Evolutionary conservation across 1,139 yeast genomes (phyloP), one percentile per base, ranked within the genome.

Genomic region (Sporopachydermia cereana): DNA sequence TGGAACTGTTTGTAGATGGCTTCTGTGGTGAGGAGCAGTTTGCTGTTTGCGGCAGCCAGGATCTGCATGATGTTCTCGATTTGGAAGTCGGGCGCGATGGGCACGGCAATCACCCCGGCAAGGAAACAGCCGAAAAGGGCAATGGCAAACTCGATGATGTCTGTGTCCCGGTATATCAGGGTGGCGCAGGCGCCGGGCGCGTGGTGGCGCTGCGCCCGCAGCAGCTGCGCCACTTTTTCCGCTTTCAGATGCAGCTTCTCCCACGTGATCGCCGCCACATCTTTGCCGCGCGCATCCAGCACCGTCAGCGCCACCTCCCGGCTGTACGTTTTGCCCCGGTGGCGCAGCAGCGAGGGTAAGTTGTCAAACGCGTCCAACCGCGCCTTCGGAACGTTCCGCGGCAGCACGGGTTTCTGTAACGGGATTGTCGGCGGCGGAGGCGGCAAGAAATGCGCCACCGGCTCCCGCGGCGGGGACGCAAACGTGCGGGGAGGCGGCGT

Each of bases 101-200:
- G 98, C 9, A 93, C 93, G 0, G 97, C 97, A 1, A 93, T 89
- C 36, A 86, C 84, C 1, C 95, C 96, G 0, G 96, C 95, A 51
- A 91, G 68, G 55, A 91, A 86, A 58, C 97, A 89, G 2, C 96
- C 98, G 58, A 86, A 74, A 17, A 93, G 62, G 0, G 97, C 95
- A 1, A 84, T 76, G 0, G 84, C 76, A 58, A 89, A 89, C 53
- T 91, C 97, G 17, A 84, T 72, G 1, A 86, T 79, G 60, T 93
- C 98, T 27, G 75, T 75, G 50, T 83, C 88, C 53, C 85, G 86
- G 57, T 88, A 93, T 53, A 93, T 72, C 36, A 93, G 66, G 22
- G 86, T 77, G 1, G 91, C 95, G 22, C 95, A 73, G 57, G 88
- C 96, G 53, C 84, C 86, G 36, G 84, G 77, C 56, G 80, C 83